A percentile compares a stretch with the other conserved stretches of the same genome.
Conservation (phyloP, 768 basidiomycete genomes). For the Pleurotus djamor region DNA sequence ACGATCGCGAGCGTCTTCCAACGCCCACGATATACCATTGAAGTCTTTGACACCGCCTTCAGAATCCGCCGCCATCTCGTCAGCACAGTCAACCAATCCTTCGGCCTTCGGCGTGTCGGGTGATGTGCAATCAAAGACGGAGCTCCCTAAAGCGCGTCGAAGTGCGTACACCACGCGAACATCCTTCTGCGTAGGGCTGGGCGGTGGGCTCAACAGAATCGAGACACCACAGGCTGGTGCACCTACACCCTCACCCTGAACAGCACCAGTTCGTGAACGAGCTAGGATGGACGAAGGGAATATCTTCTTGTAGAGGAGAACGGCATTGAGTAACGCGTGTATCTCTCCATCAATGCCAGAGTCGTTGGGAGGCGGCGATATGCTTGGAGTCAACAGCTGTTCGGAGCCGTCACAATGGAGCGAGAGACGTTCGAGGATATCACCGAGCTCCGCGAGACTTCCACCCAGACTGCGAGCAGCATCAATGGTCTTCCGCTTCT, state of each 20-base stretch:
- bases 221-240: constrained; percentile 18
- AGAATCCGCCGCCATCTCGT: background rate
- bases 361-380: constrained; percentile 15
- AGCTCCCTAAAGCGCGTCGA: constrained; percentile 52
- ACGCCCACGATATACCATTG: constrained; percentile 1
- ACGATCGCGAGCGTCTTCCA: constrained; percentile 78
- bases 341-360: constrained; percentile 43
- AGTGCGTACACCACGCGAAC: constrained; percentile 40
- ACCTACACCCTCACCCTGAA: background rate
- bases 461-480: constrained; percentile 68
- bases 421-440: constrained; percentile 57
- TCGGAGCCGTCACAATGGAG: constrained; percentile 25
- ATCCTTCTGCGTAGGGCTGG: constrained; percentile 47
- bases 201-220: constrained; percentile 57
- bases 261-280: background rate
- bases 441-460: constrained; percentile 47
- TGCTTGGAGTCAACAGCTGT: constrained; percentile 13
- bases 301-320: constrained; percentile 59
- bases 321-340: constrained; percentile 51
- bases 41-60: background rate
- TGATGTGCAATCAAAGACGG: constrained; percentile 38
- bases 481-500: constrained; percentile 48
- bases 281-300: constrained; percentile 35
- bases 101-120: constrained; percentile 36
- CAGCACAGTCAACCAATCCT: constrained; percentile 15